Percentiles rank a stretch among this genome's conserved stretches.
phyloP scores from a whole-genome alignment of 2,329 filamentous ascomycete species.

The Mariannaea sp. region DNA sequence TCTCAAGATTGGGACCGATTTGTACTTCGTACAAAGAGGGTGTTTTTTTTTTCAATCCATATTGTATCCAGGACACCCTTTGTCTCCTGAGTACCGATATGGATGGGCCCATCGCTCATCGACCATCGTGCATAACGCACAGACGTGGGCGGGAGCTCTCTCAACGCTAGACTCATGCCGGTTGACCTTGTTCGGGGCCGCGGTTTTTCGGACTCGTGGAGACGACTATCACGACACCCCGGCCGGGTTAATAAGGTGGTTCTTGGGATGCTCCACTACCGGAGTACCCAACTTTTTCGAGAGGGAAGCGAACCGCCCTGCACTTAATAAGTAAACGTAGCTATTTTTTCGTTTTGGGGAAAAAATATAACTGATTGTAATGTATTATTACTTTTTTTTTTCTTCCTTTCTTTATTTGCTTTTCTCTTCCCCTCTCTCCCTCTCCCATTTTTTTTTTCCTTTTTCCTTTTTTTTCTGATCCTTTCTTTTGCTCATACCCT shows the following conservation, averaged over 20 bases:
- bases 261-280: too few species aligned
- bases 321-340: too few species aligned
- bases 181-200: neutral
- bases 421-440: slow-evolving; percentile 2
- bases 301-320: too few species aligned
- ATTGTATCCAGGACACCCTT: too few species aligned
- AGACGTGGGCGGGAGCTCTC: neutral
- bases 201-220: slow-evolving; percentile 8
- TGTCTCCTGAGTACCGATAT: too few species aligned
- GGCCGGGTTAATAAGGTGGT: slow-evolving; percentile 6
- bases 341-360: neutral
- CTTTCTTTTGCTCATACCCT: slow-evolving; percentile 4
- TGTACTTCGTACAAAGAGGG: too few species aligned
- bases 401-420: neutral
- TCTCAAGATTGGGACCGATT: neutral
- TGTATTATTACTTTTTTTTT: neutral
- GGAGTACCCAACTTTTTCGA: too few species aligned
- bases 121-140: neutral
- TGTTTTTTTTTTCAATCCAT: too few species aligned
- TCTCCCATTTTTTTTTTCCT: neutral
- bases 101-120: too few species aligned
- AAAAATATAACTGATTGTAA: neutral
- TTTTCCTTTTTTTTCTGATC: slow-evolving; percentile 6
- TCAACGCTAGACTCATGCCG: slow-evolving; percentile 24
- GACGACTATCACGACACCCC: too few species aligned